These are phyloP conservation scores for Tetrapyrgos nigripes DNA, from an alignment of 1,284 basidiomycete genomes.

Conservation along the genomic window DNA sequence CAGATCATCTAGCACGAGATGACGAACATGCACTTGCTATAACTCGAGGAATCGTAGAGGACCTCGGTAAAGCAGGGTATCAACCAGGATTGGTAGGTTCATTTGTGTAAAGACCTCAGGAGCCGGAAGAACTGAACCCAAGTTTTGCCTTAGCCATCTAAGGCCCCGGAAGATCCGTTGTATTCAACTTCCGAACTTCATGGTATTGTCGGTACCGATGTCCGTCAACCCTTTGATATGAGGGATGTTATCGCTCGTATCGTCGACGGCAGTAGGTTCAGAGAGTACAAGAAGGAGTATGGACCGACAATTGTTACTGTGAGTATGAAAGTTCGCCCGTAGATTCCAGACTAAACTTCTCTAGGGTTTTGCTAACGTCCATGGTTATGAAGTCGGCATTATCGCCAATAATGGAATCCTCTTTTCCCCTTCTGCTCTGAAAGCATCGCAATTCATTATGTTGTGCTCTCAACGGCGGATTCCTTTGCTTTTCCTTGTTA, in stretches of 20 bases:
- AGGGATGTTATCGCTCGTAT: conserved; percentile 91
- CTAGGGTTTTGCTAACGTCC: conserved; percentile 90
- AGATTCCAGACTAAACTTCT: conserved; percentile 2
- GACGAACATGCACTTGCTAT: conserved; percentile 91
- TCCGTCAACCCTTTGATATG: conserved; percentile 91
- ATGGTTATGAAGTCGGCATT: conserved; percentile 89
- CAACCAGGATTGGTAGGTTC: conserved; percentile 52
- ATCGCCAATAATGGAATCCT: conserved; percentile 95
- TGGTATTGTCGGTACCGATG: conserved; percentile 91
- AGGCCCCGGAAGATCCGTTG: conserved; percentile 72
- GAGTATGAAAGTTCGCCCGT: conserved; percentile 27
- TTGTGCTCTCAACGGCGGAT: conserved; percentile 92
- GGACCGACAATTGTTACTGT: conserved; percentile 91
- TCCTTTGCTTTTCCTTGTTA: conserved; percentile 92
- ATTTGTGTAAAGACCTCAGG: background rate
- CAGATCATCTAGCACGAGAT: conserved; percentile 89
- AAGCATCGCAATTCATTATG: conserved; percentile 95
- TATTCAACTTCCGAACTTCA: conserved; percentile 86
- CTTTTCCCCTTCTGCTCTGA: conserved; percentile 92
- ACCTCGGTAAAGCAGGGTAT: conserved; percentile 72
- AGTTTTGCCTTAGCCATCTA: conserved; percentile 54
- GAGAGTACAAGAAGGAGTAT: conserved; percentile 97
- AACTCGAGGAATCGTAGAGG: conserved; percentile 82
- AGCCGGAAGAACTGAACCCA: background rate
- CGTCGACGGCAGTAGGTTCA: conserved; percentile 91